Base-by-base conservation (phyloP, 495 filamentous ascomycete genomes). In the Neurospora tetraspora region DNA sequence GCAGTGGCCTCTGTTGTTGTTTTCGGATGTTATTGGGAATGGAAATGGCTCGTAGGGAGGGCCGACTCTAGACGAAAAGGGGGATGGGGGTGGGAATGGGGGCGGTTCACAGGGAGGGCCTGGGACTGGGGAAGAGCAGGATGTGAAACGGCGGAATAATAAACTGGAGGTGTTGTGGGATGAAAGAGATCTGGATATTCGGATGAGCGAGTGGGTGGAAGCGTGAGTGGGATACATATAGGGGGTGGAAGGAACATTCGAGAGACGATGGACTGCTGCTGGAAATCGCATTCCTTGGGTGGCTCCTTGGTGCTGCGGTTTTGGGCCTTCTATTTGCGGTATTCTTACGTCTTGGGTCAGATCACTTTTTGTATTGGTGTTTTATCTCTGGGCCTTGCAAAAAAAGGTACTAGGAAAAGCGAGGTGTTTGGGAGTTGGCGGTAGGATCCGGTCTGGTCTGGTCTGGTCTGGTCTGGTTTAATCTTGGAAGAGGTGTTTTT, bases 1-100 rank as follows among this genome's bases (percentile, higher is more conserved):
- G 14, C 78, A 80, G 71, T 80, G 79, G 79, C 79, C 79, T 39
- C 20, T 80, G 4, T 42, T 80, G 27, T 39, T 80, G 18, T 80
- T 80, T 40, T 75, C 74, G 23, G 75, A 78, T 11, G 76, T 74
- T 3, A 34, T 73, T 0, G 76, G 76, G 3, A 74, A 42, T 31
- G 72, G 38, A 14, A 72, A 71, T 47, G 69, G 70, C 3, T 43
- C 59, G 11, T 74, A 76, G 37, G n/a, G 1, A 31, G 27, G 53
- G 27, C 12, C 12, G 12, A 16, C 40, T 18, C 14, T 5, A 1
- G 18, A 14, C 40, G 40, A 43, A 18, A 18, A 43, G 18, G 34
- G 5, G 34, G 5, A 36, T 36, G 34, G 34, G 34, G 5, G 34
- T 0, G 76, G 76, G 5, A 74, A 42, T 20, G 72, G 38, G 18